phyloP scores from a whole-genome alignment of 495 filamentous ascomycete species.

The Penicillium paxilli region DNA sequence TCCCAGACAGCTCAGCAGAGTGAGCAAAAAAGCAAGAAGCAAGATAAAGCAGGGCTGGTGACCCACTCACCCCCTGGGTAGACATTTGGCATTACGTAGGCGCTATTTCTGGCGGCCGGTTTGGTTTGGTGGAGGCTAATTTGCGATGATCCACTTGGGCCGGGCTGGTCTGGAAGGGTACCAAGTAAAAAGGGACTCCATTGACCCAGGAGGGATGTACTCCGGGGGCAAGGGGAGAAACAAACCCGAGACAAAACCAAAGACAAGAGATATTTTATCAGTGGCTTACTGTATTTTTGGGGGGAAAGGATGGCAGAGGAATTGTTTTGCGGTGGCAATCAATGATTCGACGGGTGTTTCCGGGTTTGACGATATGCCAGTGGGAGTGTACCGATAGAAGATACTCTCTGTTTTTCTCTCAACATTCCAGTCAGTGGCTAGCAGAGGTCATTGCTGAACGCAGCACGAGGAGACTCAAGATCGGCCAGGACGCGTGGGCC shows the following conservation, averaged over 20 bases:
- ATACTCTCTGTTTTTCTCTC: too few relatives aligned
- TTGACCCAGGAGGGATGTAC: constrained; percentile 3
- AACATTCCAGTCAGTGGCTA: neutral
- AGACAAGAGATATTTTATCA: neutral
- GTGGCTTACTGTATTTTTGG: too few relatives aligned
- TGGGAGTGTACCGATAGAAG: too few relatives aligned
- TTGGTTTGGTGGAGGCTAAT: constrained; percentile 10
- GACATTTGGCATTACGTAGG: neutral
- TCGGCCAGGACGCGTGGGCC: constrained; percentile 3
- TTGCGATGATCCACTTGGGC: neutral
- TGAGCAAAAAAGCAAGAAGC: neutral
- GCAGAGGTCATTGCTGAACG: neutral
- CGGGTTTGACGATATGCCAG: too few relatives aligned
- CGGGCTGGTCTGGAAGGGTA: neutral
- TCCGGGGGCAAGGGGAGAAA: neutral
- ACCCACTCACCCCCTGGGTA: neutral
- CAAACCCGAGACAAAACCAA: neutral
- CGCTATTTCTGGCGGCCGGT: neutral
- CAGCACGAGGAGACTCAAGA: neutral
- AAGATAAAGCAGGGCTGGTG: neutral
- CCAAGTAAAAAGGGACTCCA: too few relatives aligned
- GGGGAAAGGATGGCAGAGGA: too few relatives aligned
- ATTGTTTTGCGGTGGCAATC: too few relatives aligned
- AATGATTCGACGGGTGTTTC: too few relatives aligned
- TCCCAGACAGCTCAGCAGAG: neutral